phyloP scores from a whole-genome alignment of 2,329 filamentous ascomycete genomes.

The Botryotinia calthae region DNA sequence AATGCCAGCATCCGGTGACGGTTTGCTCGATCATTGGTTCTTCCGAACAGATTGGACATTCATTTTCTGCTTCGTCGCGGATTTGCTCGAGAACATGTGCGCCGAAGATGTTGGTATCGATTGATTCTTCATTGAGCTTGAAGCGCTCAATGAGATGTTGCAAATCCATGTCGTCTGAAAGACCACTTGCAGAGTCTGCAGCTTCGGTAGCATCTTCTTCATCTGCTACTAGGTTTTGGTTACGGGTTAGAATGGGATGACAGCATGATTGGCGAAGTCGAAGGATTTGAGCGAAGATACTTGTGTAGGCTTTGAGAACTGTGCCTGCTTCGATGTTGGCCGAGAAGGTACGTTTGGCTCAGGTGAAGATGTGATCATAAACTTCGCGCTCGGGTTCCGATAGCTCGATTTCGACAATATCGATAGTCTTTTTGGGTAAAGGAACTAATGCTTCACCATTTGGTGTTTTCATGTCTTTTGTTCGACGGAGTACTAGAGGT shows the following conservation, averaged over 20 bases:
- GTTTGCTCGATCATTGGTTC: slow-evolving; percentile 94
- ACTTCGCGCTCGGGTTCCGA: slow-evolving; percentile 83
- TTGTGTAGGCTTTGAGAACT: slow-evolving; percentile 91
- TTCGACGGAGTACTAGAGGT: slow-evolving; percentile 89
- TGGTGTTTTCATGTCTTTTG: slow-evolving; percentile 97
- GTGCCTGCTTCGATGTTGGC: slow-evolving; percentile 89
- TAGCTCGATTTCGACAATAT: slow-evolving; percentile 85
- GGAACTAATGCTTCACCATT: slow-evolving; percentile 78
- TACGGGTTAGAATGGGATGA: slow-evolving; percentile 85
- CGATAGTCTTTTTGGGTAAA: slow-evolving; percentile 74
- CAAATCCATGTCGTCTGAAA: slow-evolving; percentile 95
- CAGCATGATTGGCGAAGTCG: slow-evolving; percentile 92
- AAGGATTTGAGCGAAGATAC: slow-evolving; percentile 94
- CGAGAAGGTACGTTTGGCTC: slow-evolving; percentile 79
- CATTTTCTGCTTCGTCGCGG: slow-evolving; percentile 79
- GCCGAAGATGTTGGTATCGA: slow-evolving; percentile 70
- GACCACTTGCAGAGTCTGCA: slow-evolving; percentile 73
- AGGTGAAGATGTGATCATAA: slow-evolving; percentile 84
- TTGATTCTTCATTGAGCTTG: slow-evolving; percentile 62
- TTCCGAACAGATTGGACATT: slow-evolving; percentile 93
- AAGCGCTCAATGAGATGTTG: slow-evolving; percentile 82
- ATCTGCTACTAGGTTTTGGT: slow-evolving; percentile 79
- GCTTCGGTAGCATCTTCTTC: slow-evolving; percentile 79
- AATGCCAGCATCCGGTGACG: slow-evolving; percentile 97
- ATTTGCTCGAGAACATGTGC: slow-evolving; percentile 88